Base-by-base conservation (phyloP, 2,329 filamentous ascomycete species). In the Waltergamsia citrina region DNA sequence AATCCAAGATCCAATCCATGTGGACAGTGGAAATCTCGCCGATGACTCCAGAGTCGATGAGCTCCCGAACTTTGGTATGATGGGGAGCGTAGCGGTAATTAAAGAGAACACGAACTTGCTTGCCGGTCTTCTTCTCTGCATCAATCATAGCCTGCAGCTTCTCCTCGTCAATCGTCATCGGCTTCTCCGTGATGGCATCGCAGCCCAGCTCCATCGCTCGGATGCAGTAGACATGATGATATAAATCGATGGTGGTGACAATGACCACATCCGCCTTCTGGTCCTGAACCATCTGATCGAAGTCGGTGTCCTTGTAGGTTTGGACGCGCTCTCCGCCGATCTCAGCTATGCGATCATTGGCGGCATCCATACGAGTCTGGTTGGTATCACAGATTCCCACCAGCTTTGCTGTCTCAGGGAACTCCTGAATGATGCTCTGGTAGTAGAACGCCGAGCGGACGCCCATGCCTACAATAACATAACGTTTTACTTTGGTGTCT, bases 41-140 rank as follows among this genome's bases (percentile, higher is more conserved):
- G 28, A 70, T 68, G 0, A 57, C 60, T 2, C 60, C 62, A 1
- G 59, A 58, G 5, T 51, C 48, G 6, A 69, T 41, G 0, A 69
- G 40, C 41, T 67, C 61, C 32, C 54, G 57, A 3, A 69, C 53
- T 39, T 63, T 67, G n/a, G 63, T 69, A 43, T 69, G 65, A 41
- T 69, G 66, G 4, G 65, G 65, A 27, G 64, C 63, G 38, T 69
- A 69, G 7, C 65, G 62, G 44, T 69, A 69, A 44, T 69, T 69
- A 50, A 69, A 69, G 0, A 62, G 60, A 5, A 69, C 65, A 4
- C 65, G 53, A 6, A 69, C 52, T 37, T 60, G 53, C 15, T 52
- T 49, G 5, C 58, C 55, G 2, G 63, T 69, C 10, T 56, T 49
- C 36, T 67, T 56, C 7, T 64, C 63, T 4, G 60, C 57, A 40